phyloP scores from a whole-genome alignment of 495 filamentous ascomycete genomes.

The Chaetomium fimeti region DNA sequence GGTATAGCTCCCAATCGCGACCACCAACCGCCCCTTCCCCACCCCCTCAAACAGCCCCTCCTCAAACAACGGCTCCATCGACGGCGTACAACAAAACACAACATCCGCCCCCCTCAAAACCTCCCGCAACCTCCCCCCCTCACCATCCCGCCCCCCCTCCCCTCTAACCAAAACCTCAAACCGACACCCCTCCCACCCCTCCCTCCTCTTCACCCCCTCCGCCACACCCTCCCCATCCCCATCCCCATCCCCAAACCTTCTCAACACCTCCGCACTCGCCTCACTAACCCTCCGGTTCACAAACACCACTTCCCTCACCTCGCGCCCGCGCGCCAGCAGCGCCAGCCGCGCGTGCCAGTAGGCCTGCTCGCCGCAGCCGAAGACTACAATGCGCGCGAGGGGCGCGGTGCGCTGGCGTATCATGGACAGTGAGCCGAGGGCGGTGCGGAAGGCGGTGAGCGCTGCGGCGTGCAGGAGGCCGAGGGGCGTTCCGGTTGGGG shows the following conservation, averaged over 20 bases:
- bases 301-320: conserved; percentile 75
- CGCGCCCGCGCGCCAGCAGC: conserved; percentile 66
- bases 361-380: conserved; percentile 88
- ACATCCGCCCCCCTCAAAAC: conserved; percentile 68
- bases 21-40: conserved; percentile 70
- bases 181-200: conserved; percentile 57
- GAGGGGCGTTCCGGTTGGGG: conserved; percentile 61
- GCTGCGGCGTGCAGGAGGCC: conserved; percentile 83
- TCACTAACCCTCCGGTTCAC: conserved; percentile 57
- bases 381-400: conserved; percentile 73
- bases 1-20: conserved; percentile 81
- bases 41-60: conserved; percentile 57
- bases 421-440: conserved; percentile 72
- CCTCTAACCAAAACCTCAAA: conserved; percentile 69
- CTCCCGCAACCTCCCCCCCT: conserved; percentile 61
- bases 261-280: conserved; percentile 55
- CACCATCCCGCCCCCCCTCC: conserved; percentile 67
- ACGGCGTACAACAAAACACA: conserved; percentile 69
- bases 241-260: conserved; percentile 53
- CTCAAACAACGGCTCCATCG: conserved; percentile 48
- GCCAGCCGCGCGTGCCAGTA: conserved; percentile 90
- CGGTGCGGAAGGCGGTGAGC: conserved; percentile 90
- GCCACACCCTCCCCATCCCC: conserved; percentile 47
- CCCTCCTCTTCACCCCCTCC: conserved; percentile 51
- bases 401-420: conserved; percentile 62